These are phyloP conservation scores for Fusarium sp. DNA, from an alignment of 2,329 filamentous ascomycete genomes.

Conservation along the genomic window DNA sequence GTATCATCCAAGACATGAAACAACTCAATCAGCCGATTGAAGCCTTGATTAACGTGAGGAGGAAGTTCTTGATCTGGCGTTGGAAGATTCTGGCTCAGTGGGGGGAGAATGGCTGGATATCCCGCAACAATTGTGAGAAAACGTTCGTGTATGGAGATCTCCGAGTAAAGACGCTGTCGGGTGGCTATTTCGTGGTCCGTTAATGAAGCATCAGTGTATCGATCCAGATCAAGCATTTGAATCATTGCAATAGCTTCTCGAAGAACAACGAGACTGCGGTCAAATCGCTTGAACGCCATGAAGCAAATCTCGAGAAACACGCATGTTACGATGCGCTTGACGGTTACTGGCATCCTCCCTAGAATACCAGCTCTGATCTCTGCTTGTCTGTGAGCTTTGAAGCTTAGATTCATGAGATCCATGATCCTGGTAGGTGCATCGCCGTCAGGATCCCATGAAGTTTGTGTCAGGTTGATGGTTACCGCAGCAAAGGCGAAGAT, in stretches of 20 bases:
- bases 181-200: slow-evolving; percentile 30
- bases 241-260: slow-evolving; percentile 58
- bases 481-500: slow-evolving; percentile 52
- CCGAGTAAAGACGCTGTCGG: slow-evolving; percentile 63
- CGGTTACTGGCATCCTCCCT: slow-evolving; percentile 52
- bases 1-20: slow-evolving; percentile 53
- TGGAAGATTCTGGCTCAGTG: slow-evolving; percentile 45
- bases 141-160: slow-evolving; percentile 67
- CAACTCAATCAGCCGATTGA: slow-evolving; percentile 50
- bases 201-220: slow-evolving; percentile 15
- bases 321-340: slow-evolving; percentile 60
- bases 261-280: slow-evolving; percentile 61
- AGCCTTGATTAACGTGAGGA: slow-evolving; percentile 50
- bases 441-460: slow-evolving; percentile 44
- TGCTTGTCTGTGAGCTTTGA: slow-evolving; percentile 43
- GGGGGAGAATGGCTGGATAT: slow-evolving; percentile 50
- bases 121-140: slow-evolving; percentile 64
- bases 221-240: slow-evolving; percentile 35
- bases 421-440: slow-evolving; percentile 48
- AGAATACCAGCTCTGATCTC: slow-evolving; percentile 46
- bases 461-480: slow-evolving; percentile 51
- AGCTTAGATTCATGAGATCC: slow-evolving; percentile 42
- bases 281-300: slow-evolving; percentile 60
- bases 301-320: slow-evolving; percentile 64
- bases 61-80: slow-evolving; percentile 48